phyloP scores from a whole-genome alignment of 176 grass and related monocot species.

The Carex pumila region DNA sequence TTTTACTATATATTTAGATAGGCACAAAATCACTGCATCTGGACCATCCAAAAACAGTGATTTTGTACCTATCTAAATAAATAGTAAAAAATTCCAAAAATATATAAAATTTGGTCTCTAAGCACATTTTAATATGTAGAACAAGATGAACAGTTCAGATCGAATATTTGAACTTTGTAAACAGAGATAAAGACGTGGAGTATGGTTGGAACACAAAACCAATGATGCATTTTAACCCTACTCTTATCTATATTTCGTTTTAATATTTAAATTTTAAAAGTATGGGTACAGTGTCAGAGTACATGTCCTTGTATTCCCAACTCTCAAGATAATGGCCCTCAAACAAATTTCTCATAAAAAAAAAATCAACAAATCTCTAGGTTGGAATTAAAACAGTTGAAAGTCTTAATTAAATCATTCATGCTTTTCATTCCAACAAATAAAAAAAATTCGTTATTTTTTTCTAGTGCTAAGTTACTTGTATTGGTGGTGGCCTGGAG shows the following conservation, averaged over 20 bases:
- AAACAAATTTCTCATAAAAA: neutral
- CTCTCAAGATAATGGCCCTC: constrained; percentile 6
- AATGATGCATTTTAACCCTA: too few species aligned
- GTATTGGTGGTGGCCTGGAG: neutral
- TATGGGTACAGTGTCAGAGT: neutral
- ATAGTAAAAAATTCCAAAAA: too few species aligned
- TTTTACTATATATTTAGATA: too few species aligned
- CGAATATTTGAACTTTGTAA: too few species aligned
- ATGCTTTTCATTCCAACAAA: neutral
- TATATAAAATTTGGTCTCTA: too few species aligned
- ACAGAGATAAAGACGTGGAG: too few species aligned
- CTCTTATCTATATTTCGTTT: neutral
- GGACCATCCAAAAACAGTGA: too few species aligned
- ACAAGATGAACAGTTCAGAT: too few species aligned
- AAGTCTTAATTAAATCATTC: neutral
- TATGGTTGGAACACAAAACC: too few species aligned
- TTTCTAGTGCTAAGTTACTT: neutral
- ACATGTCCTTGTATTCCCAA: neutral
- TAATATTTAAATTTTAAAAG: neutral
- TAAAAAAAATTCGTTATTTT: neutral
- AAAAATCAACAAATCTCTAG: neutral
- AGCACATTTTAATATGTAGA: too few species aligned
- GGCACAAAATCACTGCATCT: too few species aligned
- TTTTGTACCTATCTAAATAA: too few species aligned
- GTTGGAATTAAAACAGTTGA: neutral